These are phyloP conservation scores for Aspergillus costaricaensis DNA, from an alignment of 2,329 filamentous ascomycete genomes.

Conservation along the genomic window DNA sequence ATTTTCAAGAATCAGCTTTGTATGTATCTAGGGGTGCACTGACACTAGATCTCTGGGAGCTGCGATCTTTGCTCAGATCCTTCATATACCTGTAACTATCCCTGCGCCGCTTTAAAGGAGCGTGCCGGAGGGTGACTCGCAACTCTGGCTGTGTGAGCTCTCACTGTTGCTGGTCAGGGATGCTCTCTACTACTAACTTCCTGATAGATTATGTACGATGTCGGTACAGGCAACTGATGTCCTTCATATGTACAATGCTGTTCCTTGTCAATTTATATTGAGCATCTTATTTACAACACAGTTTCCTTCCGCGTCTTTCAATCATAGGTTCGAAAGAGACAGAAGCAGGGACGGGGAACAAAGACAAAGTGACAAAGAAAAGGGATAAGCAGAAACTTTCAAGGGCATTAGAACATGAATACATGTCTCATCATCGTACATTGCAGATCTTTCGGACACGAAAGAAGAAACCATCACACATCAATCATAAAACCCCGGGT, in stretches of 20 bases:
- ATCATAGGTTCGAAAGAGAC: neutral
- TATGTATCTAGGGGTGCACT: neutral
- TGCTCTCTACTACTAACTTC: neutral
- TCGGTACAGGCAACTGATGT: neutral
- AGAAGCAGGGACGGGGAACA: neutral
- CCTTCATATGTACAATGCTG: slow-evolving; percentile 12
- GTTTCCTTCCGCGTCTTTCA: neutral
- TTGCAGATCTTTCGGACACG: neutral
- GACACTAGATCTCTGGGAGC: neutral
- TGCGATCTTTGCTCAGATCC: neutral
- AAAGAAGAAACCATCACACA: slow-evolving; percentile 8
- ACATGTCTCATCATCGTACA: slow-evolving; percentile 22
- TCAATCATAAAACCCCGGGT: slow-evolving; percentile 5
- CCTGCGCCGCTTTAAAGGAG: neutral
- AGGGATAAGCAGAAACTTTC: neutral
- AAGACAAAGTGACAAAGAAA: neutral
- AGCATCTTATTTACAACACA: slow-evolving; percentile 29
- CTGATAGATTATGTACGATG: neutral
- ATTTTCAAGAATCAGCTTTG: slow-evolving; percentile 10
- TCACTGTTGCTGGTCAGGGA: neutral
- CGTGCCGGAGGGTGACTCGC: neutral
- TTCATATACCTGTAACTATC: neutral
- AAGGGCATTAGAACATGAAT: slow-evolving; percentile 16
- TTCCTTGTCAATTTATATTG: slow-evolving; percentile 5
- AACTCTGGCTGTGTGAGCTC: neutral